Conservation (phyloP, 192 early-diverging fungal genomes). For the Glomus cerebriforme region DNA sequence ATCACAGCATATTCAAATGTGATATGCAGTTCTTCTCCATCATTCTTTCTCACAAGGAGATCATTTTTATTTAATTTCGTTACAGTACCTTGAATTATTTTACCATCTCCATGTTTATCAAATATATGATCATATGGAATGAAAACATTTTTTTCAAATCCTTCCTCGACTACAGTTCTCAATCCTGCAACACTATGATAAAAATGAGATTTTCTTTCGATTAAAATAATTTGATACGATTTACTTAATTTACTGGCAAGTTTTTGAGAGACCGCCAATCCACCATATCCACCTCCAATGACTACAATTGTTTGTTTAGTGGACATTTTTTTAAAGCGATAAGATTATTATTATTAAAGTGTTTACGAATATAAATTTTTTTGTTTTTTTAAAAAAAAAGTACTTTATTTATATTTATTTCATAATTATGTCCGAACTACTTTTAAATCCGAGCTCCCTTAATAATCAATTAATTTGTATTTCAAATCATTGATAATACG, state of each 20-base stretch:
- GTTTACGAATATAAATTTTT: too few relatives aligned
- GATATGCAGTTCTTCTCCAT: constrained; percentile 35
- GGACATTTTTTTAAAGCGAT: neutral
- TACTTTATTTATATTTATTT: too few relatives aligned
- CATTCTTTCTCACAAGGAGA: constrained; percentile 40
- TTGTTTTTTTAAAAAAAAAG: too few relatives aligned
- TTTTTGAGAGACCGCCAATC: constrained; percentile 42
- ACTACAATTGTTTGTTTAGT: constrained; percentile 31
- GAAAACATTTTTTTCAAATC: constrained; percentile 52
- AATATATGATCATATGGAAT: constrained; percentile 55
- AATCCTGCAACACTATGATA: constrained; percentile 56
- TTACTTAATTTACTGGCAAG: constrained; percentile 43
- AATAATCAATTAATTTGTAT: too few relatives aligned
- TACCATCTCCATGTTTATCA: constrained; percentile 36
- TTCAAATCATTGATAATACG: too few relatives aligned
- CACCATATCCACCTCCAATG: constrained; percentile 60
- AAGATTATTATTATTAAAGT: too few relatives aligned
- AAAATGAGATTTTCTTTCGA: constrained; percentile 59
- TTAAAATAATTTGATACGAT: constrained; percentile 52
- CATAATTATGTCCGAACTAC: too few relatives aligned
- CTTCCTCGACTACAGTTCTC: constrained; percentile 46
- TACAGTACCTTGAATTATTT: constrained; percentile 50
- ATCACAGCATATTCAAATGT: constrained; percentile 58
- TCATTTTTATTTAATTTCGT: constrained; percentile 42
- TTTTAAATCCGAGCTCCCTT: too few relatives aligned